Percentiles rank a stretch among this genome's conserved stretches.
phyloP scores from a whole-genome alignment of 176 grass and related monocot genomes.

The Carex kokanica region DNA sequence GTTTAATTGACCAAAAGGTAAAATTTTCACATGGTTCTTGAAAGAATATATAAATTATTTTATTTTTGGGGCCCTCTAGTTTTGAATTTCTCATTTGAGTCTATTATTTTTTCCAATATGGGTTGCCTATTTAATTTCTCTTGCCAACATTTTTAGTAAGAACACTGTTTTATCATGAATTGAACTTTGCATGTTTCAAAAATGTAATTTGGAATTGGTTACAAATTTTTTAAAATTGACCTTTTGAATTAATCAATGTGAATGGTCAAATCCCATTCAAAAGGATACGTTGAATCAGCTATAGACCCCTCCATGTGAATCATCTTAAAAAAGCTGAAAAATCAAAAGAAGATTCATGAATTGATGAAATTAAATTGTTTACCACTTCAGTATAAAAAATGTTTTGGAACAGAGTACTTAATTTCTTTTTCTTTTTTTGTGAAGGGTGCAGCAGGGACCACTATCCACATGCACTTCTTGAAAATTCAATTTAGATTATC shows the following conservation, averaged over 20 bases:
- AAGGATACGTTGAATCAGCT: not conserved
- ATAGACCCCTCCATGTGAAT: slow-evolving; percentile 17
- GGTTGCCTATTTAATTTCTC: not conserved
- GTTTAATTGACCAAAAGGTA: not conserved
- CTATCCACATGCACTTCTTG: not conserved
- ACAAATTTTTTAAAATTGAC: not conserved
- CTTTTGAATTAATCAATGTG: not conserved
- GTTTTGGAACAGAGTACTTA: too few relatives aligned
- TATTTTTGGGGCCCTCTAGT: not conserved
- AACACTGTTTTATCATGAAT: not conserved
- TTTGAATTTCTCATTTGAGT: not conserved
- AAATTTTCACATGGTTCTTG: not conserved
- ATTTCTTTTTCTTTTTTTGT: not conserved
- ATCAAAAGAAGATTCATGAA: slow-evolving; percentile 1
- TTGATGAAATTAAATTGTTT: slow-evolving; percentile 3
- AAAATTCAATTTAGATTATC: not conserved
- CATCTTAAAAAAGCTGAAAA: not conserved
- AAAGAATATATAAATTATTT: not conserved
- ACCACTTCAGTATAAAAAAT: not conserved
- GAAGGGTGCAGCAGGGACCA: not conserved
- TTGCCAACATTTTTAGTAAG: not conserved
- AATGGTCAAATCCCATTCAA: too few relatives aligned
- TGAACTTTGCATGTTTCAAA: not conserved
- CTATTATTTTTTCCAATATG: not conserved
- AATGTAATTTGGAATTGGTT: not conserved